Evolutionary conservation across 116 monocot genomes (phyloP).

Genomic region (Dioscorea cayenensis): DNA sequence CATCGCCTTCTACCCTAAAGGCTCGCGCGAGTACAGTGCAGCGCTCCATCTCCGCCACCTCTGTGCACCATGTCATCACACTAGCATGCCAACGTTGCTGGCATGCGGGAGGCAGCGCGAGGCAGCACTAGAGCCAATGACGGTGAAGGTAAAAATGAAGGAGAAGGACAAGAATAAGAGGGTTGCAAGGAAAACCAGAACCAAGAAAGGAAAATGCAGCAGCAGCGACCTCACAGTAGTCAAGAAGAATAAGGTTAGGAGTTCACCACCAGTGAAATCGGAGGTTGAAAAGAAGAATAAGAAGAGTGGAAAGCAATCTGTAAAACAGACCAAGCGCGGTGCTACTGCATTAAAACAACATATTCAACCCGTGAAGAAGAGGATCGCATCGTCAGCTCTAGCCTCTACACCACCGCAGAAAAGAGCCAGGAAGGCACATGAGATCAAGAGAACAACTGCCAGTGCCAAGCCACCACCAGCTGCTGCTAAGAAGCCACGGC

Average conservation of each 20-base stretch:
- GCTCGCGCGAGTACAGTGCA: slow-evolving; percentile 27
- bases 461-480: not conserved
- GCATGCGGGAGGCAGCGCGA: slow-evolving; percentile 37
- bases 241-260: no score
- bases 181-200: not conserved
- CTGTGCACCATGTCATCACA: not conserved
- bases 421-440: not conserved
- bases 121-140: no score
- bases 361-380: not conserved
- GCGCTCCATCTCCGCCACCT: slow-evolving; percentile 35
- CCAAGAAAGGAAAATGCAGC: not conserved
- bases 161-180: not conserved
- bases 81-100: slow-evolving; percentile 11
- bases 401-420: not conserved
- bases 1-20: slow-evolving; percentile 45
- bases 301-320: not conserved
- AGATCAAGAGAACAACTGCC: not conserved
- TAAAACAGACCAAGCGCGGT: not conserved
- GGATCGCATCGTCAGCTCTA: not conserved
- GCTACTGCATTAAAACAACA: not conserved
- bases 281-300: no score
- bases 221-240: not conserved
- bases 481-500: not conserved
- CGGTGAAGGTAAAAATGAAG: no score
- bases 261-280: no score